These are phyloP conservation scores for Ligustrum vulgare DNA, from an alignment of 257 asterid genomes.

Conservation along the genomic window DNA sequence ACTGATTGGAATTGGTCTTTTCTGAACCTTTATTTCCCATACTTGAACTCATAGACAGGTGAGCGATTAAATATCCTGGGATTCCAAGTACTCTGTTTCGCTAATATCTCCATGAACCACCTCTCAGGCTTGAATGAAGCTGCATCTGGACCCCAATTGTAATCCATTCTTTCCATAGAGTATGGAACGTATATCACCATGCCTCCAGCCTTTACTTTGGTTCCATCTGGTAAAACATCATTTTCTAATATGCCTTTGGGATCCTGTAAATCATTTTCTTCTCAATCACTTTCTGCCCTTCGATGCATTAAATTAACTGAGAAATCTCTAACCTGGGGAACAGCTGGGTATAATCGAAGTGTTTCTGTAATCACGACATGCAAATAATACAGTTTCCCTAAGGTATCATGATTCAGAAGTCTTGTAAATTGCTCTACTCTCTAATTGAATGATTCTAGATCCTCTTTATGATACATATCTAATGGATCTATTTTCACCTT, in stretches of 20 bases:
- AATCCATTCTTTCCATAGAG: constrained; percentile 96
- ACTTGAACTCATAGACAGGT: background rate
- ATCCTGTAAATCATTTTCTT: constrained; percentile 46
- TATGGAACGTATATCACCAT: constrained; percentile 96
- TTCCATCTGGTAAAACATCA: constrained; percentile 86
- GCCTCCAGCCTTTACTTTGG: constrained; percentile 84
- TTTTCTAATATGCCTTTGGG: constrained; percentile 88
- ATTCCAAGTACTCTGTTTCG: background rate
- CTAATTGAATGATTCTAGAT: constrained; percentile 45
- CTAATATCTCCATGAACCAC: constrained; percentile 50
- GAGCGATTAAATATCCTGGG: background rate
- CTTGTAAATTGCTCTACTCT: constrained; percentile 53
- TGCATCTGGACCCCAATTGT: constrained; percentile 92
- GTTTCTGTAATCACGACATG: constrained; percentile 95
- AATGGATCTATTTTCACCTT: no score
- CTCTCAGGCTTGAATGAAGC: constrained; percentile 81
- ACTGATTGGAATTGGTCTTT: background rate
- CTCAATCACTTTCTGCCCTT: background rate
- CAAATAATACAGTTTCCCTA: constrained; percentile 70
- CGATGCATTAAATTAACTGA: background rate
- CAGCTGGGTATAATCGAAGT: constrained; percentile 87
- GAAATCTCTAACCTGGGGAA: constrained; percentile 70
- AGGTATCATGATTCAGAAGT: constrained; percentile 62
- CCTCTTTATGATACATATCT: constrained; percentile 22
- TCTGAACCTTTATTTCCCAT: background rate